A percentile compares a stretch with the other conserved stretches of the same genome.
Evolutionary conservation across 768 basidiomycete species (phyloP).

Genomic region (Agaricus bisporus): DNA sequence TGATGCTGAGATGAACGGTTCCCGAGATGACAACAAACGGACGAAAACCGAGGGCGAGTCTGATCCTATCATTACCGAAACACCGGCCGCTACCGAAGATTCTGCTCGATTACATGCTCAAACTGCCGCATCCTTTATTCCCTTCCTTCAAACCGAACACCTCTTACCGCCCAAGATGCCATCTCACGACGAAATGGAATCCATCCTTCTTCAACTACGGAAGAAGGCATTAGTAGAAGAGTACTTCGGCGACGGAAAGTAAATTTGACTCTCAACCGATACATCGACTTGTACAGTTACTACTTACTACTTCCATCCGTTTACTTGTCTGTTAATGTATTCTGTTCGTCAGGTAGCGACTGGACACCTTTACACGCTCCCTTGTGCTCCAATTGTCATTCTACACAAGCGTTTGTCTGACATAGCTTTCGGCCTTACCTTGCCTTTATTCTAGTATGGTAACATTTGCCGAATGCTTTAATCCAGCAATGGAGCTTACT

Average conservation of each 20-base stretch:
- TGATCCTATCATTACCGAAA: conserved; percentile 16
- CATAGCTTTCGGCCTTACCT: too few relatives aligned
- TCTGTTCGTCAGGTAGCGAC: not conserved
- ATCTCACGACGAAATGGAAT: conserved; percentile 72
- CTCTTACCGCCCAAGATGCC: conserved; percentile 75
- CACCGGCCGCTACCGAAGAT: conserved; percentile 23
- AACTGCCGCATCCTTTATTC: conserved; percentile 63
- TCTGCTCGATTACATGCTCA: conserved; percentile 36
- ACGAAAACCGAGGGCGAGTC: conserved; percentile 23
- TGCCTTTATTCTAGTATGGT: too few relatives aligned
- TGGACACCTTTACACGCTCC: too few relatives aligned
- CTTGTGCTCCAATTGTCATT: too few relatives aligned
- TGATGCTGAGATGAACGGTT: conserved; percentile 31
- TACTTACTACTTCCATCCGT: conserved; percentile 6
- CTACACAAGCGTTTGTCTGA: too few relatives aligned
- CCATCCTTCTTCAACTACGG: conserved; percentile 63
- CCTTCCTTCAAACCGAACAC: conserved; percentile 68
- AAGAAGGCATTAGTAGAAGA: conserved; percentile 84
- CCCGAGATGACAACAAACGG: conserved; percentile 26
- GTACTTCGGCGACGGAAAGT: conserved; percentile 40
- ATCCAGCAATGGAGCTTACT: too few relatives aligned
- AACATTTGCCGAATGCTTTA: too few relatives aligned
- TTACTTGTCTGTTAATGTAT: not conserved
- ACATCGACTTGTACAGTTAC: conserved; percentile 7
- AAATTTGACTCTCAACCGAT: conserved; percentile 4